Evolutionary conservation across 2,329 filamentous ascomycete genomes (phyloP).

Genomic region (Sphaerulina vaccinii): DNA sequence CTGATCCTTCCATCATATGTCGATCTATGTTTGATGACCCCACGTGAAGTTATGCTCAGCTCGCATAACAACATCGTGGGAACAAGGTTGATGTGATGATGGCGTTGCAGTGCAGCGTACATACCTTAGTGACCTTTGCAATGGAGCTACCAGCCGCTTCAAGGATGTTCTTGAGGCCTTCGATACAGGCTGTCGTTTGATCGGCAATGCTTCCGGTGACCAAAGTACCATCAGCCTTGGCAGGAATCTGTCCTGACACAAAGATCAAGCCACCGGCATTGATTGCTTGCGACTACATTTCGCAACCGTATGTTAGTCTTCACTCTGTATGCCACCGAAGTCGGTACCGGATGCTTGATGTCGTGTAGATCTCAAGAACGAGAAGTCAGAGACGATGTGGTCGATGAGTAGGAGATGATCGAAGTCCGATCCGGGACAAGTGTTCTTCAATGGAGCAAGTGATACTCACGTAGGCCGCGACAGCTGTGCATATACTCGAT

Average conservation of each 20-base stretch:
- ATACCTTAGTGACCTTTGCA: slow-evolving; percentile 78
- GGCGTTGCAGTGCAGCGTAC: no score
- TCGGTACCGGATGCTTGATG: background rate
- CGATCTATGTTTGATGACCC: background rate
- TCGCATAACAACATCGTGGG: background rate
- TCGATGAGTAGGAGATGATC: background rate
- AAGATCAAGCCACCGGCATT: slow-evolving; percentile 66
- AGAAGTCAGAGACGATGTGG: background rate
- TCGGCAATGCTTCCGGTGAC: slow-evolving; percentile 65
- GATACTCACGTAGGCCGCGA: slow-evolving; percentile 45
- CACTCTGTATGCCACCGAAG: background rate
- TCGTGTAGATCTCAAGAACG: background rate
- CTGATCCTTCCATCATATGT: background rate
- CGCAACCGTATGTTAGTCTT: background rate
- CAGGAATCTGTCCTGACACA: slow-evolving; percentile 75
- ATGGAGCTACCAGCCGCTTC: slow-evolving; percentile 76
- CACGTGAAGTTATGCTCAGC: background rate
- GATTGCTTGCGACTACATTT: slow-evolving; percentile 57
- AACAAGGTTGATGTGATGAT: background rate
- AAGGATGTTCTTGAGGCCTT: slow-evolving; percentile 82
- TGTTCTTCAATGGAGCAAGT: background rate
- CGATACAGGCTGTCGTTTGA: slow-evolving; percentile 68
- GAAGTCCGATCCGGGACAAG: background rate
- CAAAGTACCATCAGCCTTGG: slow-evolving; percentile 60
- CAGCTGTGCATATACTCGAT: slow-evolving; percentile 35